Base-by-base conservation (phyloP, 1,284 basidiomycete species). In the Melampsora americana region DNA sequence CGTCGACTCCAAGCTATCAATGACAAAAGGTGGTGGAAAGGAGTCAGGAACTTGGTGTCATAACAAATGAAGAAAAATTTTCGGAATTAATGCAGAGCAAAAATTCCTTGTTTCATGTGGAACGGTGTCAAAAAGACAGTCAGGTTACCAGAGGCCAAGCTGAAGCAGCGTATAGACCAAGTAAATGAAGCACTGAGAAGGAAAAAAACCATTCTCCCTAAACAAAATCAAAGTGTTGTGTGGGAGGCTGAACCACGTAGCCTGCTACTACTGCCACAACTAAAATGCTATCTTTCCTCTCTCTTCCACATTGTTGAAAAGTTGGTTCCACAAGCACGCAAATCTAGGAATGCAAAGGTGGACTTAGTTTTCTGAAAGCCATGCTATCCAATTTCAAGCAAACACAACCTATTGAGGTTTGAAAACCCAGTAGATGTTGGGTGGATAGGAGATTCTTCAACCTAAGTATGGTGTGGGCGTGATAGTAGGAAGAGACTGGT, bases 81-180 rank as follows among this genome's bases (percentile, higher is more conserved):
- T 42, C 65, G 23, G 1, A 9, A 6, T 66, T 28, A 28, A 39
- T 2, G 6, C 1, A 4, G 5, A 66, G n/a, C 65, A 66, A 26
- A 67, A 67, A 28, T 67, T 67, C 46, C 44, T 67, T 3, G 66
- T 2, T 67, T 50, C n/a, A 11, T 67, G 18, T 67, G 66, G 66
- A 30, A 50, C 28, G 66, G 66, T 26, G 6, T 50, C 4, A 28
- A 7, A 1, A 67, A 67, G 16, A 46, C 66, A 4, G 46, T 67
- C 1, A 28, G 6, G 14, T n/a, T 67, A 16, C 39, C 66, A 1
- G 23, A 9, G 12, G 44, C 6, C 23, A 48, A 50, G 20, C 14
- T 35, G 9, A 9, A 3, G 5, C 9, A 4, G 35, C 3, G 35
- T 4, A 35, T 35, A 35, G 5, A 9, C 3, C 35, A 35, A 35